Percentiles rank a stretch among this genome's conserved stretches.
phyloP scores from a whole-genome alignment of 2,329 filamentous ascomycete species.

The Diaporthe helianthi region DNA sequence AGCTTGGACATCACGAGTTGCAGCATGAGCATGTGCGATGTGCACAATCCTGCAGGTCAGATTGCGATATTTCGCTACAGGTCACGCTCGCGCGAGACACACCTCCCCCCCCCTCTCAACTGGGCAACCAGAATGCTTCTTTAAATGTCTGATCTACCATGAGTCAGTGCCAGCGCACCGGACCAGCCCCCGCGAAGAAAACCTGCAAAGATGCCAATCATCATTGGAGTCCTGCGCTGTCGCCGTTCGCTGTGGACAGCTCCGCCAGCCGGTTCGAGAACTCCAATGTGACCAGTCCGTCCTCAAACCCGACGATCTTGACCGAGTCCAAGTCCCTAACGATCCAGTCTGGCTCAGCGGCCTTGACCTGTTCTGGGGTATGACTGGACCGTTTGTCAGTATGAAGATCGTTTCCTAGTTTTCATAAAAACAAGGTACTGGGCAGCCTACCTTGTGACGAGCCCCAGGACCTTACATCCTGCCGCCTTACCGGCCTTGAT shows the following conservation, averaged over 20 bases:
- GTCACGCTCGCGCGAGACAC: not conserved
- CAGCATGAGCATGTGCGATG: not conserved
- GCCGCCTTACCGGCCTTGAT: slow-evolving; percentile 84
- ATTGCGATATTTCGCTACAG: slow-evolving; percentile 21
- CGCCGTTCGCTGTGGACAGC: slow-evolving; percentile 5
- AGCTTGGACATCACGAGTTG: slow-evolving; percentile 17
- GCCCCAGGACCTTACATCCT: slow-evolving; percentile 82
- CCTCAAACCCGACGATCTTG: slow-evolving; percentile 63
- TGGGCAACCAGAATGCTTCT: not conserved
- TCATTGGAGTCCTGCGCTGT: slow-evolving; percentile 3
- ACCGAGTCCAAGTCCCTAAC: slow-evolving; percentile 81
- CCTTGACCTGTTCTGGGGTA: slow-evolving; percentile 71
- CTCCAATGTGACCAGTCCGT: slow-evolving; percentile 70
- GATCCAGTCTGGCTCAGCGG: slow-evolving; percentile 87
- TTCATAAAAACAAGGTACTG: not conserved
- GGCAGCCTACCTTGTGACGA: slow-evolving; percentile 64
- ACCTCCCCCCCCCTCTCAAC: not conserved
- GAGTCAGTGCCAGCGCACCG: not conserved
- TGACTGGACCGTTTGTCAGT: slow-evolving; percentile 64
- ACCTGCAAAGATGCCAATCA: not conserved
- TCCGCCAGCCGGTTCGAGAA: slow-evolving; percentile 65
- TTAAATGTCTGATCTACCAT: slow-evolving; percentile 9
- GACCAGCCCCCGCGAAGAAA: not conserved
- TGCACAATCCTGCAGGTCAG: slow-evolving; percentile 16
- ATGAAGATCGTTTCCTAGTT: not conserved